Percentiles rank a stretch among this genome's conserved stretches.
Conservation (phyloP, 345 rosid species). For the Eucalyptus cladocalyx region DNA sequence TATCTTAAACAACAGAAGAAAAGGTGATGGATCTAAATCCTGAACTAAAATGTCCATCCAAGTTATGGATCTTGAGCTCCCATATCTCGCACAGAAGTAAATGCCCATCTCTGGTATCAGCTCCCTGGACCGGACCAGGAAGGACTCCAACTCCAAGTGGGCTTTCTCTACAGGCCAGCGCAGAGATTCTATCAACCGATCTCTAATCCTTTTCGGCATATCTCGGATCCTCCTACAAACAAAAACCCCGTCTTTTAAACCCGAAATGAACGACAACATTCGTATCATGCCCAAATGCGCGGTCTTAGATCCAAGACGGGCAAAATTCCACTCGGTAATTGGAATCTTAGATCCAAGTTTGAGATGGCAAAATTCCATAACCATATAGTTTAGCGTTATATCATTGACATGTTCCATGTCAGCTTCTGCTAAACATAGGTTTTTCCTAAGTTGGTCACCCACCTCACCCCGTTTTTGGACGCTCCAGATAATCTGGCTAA, state of each 20-base stretch:
- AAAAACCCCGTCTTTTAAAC: not conserved
- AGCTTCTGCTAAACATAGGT: not conserved
- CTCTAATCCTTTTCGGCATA: not conserved
- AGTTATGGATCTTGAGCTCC: not conserved
- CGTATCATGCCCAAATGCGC: not conserved
- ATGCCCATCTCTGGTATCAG: not conserved
- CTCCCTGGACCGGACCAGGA: not conserved
- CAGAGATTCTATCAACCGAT: not conserved
- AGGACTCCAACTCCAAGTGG: not conserved
- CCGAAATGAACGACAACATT: not conserved
- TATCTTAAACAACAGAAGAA: not conserved
- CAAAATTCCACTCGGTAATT: not conserved
- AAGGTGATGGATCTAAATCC: not conserved
- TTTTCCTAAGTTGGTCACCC: not conserved
- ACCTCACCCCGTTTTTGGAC: not conserved
- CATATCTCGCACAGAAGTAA: not conserved
- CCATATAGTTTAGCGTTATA: not conserved
- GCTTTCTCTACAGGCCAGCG: not conserved
- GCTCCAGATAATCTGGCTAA: not conserved
- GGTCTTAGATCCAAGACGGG: too few species aligned
- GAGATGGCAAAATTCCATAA: not conserved
- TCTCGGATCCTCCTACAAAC: not conserved
- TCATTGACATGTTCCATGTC: not conserved
- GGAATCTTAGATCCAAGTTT: not conserved
- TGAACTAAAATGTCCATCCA: not conserved